Evolutionary conservation across 1,139 yeast species (phyloP), one percentile per base, ranked within the genome.

Genomic region (Casaregolazyma suthepensis): DNA sequence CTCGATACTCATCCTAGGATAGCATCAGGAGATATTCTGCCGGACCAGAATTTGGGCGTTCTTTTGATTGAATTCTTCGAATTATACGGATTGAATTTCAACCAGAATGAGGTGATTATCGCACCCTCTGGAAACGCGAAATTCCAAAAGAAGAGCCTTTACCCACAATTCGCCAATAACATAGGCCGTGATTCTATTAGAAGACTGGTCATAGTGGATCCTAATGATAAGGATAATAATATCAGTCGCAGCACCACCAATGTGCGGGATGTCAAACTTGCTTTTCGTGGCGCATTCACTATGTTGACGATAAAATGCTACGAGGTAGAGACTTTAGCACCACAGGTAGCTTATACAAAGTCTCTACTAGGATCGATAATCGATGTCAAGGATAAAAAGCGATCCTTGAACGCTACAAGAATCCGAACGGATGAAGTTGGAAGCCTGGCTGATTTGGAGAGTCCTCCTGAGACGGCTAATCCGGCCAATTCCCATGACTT

Each of bases 251-350:
- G 96, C 1, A 85, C 96, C 1, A 89, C 83, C 72, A 90, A 91
- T 66, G 73, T 89, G 43, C 73, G 91, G 47, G 91, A 85, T 60
- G 78, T 93, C 57, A 87, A 87, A 63, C 84, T 88, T 62, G 89
- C 97, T 0, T 90, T 93, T 73, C 85, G 87, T 10, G 97, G 96
- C 35, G 99, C 98, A 0, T 91, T 79, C 68, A 96, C 89, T 64
- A 68, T 90, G 51, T 72, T 93, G 44, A 81, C 84, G 1, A 56
- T 59, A 13, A 57, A 62, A 37, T 63, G 67, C 50, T 64, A 63
- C 45, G 80, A 77, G 46, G 59, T 78, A 54, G 74, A 76, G 54
- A 57, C 61, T 15, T 82, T 89, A 1, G 75, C 88, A 0, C 85
- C 83, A 66, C 85, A 80, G 63, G 78, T 80, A 46, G 72, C 96